Evolutionary conservation across 495 filamentous ascomycete species (phyloP), one percentile per base, ranked within the genome.

Genomic region (Penicillium fimorum): DNA sequence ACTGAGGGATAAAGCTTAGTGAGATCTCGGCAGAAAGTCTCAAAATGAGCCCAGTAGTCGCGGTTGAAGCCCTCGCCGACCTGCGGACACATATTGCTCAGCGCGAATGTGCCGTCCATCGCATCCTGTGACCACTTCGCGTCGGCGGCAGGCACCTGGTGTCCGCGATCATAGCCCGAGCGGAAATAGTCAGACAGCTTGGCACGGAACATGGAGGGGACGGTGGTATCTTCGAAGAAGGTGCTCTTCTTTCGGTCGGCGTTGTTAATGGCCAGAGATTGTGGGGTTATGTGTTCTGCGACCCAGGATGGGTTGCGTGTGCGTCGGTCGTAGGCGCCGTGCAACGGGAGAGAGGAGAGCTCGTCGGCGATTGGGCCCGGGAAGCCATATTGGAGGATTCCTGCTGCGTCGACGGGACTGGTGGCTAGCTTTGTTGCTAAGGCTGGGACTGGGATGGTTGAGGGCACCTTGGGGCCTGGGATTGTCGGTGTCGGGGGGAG

Each of bases 1-100:
- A 98, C 92, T 24, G 81, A 87, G 1, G 94, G 91, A 60, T 96
- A 98, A n/a, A 74, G 79, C 42, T 73, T 71, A 1, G 92, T 89
- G 32, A 98, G 79, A 8, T 89, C 77, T 3, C 94, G 83, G 72
- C 95, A 96, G 71, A 97, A 98, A 62, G 96, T 91, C 73, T 98
- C 94, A 64, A 98, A 92, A 67, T 97, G 95, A 49, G 95, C 86
- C 94, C 94, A 98, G 83, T 98, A 96, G 73, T 98, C 94, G 18
- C 94, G 81, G 73, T 98, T 98, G 78, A 98, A 98, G 29, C 94
- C 94, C 67, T 94, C 89, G 48, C 94, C 94, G 3, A 98, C 93
- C 72, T 98, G 94, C 17, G 94, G 94, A 62, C 90, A 96, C 92
- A 98, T 98, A 75, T 98, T 98, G 66, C 79, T 87, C 40, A 98